Evolutionary conservation across 805 yeast species (phyloP).

Genomic region (Cephaloascus fragrans): DNA sequence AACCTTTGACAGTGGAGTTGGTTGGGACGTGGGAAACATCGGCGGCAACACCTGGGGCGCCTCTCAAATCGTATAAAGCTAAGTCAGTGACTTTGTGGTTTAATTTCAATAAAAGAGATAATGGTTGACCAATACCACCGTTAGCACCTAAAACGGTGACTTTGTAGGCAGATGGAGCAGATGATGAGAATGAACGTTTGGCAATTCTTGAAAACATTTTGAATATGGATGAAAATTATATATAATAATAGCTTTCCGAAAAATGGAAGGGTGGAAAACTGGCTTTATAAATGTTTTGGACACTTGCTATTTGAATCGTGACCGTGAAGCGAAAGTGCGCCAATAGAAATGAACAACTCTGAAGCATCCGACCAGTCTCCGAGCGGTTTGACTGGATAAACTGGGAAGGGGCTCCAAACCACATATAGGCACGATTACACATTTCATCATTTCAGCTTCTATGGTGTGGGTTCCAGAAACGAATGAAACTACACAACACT

Average conservation of each 20-base stretch:
- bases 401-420: too few species aligned
- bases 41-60: constrained; percentile 96
- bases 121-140: constrained; percentile 94
- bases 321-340: too few species aligned
- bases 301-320: too few species aligned
- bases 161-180: constrained; percentile 56
- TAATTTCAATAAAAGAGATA: constrained; percentile 74
- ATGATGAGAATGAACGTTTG: constrained; percentile 56
- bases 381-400: too few species aligned
- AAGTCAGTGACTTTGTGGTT: constrained; percentile 83
- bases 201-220: constrained; percentile 49
- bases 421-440: too few species aligned
- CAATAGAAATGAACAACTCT: background rate
- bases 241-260: too few species aligned
- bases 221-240: background rate
- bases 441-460: too few species aligned
- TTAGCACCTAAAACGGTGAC: constrained; percentile 78
- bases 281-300: background rate
- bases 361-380: background rate
- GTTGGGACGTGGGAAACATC: constrained; percentile 93
- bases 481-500: too few species aligned
- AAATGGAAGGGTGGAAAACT: background rate
- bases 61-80: constrained; percentile 79
- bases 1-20: constrained; percentile 81
- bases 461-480: too few species aligned